These are phyloP conservation scores for Ophiostoma sp. DNA, from an alignment of 2,329 filamentous ascomycete genomes.

Conservation along the genomic window DNA sequence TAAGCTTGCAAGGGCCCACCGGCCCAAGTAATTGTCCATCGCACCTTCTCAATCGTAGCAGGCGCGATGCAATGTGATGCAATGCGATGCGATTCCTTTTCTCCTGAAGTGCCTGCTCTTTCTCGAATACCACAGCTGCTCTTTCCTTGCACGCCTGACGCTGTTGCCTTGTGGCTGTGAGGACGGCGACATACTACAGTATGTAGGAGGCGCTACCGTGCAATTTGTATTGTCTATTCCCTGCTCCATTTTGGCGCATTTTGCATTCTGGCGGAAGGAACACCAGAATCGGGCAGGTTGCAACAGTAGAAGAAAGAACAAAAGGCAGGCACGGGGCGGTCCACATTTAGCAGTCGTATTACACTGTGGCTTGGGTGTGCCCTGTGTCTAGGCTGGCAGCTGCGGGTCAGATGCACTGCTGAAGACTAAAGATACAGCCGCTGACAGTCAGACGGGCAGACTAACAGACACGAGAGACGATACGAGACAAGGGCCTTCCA, in stretches of 20 bases:
- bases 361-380: background rate
- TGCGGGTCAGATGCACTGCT: constrained; percentile 4
- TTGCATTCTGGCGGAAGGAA: constrained; percentile 9
- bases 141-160: background rate
- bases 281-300: constrained; percentile 2
- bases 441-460: background rate
- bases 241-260: background rate
- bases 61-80: background rate
- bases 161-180: background rate
- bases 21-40: background rate
- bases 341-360: background rate
- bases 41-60: background rate
- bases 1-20: background rate
- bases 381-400: background rate
- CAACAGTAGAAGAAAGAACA: background rate
- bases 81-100: background rate
- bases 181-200: background rate
- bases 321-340: background rate
- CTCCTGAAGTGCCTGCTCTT: background rate
- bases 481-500: background rate
- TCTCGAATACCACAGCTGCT: background rate
- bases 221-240: background rate
- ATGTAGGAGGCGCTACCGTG: background rate
- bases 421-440: background rate
- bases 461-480: background rate